A percentile compares a stretch with the other conserved stretches of the same genome.
Conservation (phyloP, 2,329 filamentous ascomycete genomes). For the Beauveria sp. region DNA sequence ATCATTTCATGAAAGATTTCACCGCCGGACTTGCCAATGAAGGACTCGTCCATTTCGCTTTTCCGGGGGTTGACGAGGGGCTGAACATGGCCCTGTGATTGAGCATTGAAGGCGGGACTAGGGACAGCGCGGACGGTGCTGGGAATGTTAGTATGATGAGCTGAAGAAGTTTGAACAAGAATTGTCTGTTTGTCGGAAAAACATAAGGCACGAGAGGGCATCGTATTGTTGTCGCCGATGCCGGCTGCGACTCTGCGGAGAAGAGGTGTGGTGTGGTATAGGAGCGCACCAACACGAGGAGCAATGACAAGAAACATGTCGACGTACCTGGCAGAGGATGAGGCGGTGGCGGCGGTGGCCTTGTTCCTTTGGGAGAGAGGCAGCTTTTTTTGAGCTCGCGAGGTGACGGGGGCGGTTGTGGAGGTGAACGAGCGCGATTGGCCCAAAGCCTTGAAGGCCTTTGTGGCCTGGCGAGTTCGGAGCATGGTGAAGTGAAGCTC, state of each 20-base stretch:
- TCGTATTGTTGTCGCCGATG: constrained; percentile 7
- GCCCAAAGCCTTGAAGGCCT: constrained; percentile 38
- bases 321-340: constrained; percentile 43
- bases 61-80: constrained; percentile 55
- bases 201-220: neutral
- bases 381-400: constrained; percentile 32
- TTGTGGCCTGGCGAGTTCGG: constrained; percentile 39
- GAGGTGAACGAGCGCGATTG: constrained; percentile 34
- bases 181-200: too few relatives aligned
- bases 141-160: constrained; percentile 6
- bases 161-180: neutral
- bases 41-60: constrained; percentile 74
- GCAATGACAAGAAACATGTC: neutral
- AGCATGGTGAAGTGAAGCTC: constrained; percentile 34
- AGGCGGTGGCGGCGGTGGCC: constrained; percentile 36
- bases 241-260: constrained; percentile 5
- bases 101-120: constrained; percentile 53
- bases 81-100: constrained; percentile 54
- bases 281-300: neutral
- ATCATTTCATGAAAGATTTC: constrained; percentile 99
- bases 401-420: constrained; percentile 28
- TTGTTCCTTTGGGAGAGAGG: constrained; percentile 38
- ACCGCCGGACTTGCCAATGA: constrained; percentile 87
- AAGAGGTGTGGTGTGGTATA: neutral
- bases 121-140: constrained; percentile 48